phyloP scores from a whole-genome alignment of 2,329 filamentous ascomycete genomes.

The Botrytis cinerea region DNA sequence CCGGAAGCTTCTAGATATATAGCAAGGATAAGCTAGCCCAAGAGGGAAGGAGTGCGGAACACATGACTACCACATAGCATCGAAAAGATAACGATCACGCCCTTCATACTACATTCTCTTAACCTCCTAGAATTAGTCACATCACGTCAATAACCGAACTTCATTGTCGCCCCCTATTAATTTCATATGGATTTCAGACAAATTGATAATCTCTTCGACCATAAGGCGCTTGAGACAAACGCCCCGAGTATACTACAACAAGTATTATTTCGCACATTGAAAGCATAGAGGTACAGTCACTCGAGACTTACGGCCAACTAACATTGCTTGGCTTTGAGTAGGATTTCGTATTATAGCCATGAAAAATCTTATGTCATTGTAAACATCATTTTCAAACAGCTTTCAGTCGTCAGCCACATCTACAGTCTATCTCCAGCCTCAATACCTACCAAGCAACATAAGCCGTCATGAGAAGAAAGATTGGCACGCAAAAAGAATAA shows the following conservation, averaged over 20 bases:
- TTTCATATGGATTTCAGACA: neutral
- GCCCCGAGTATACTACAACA: neutral
- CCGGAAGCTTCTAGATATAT: neutral
- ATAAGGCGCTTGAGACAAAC: neutral
- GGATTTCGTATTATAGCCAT: neutral
- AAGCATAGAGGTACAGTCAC: neutral
- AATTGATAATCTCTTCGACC: neutral
- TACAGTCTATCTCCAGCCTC: neutral
- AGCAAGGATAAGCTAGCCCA: neutral
- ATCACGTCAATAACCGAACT: conserved; percentile 2
- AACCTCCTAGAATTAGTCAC: neutral
- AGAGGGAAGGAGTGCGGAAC: neutral
- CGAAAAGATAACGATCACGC: neutral
- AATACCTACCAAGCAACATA: neutral
- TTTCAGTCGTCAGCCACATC: conserved; percentile 5
- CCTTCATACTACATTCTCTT: neutral
- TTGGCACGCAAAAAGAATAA: neutral
- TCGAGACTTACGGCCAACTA: neutral
- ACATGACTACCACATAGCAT: conserved; percentile 5
- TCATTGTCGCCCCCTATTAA: neutral
- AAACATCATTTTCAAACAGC: conserved; percentile 5
- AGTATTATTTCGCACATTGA: neutral
- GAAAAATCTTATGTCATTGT: neutral
- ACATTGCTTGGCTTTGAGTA: neutral
- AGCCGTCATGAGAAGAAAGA: neutral